Percentiles rank a stretch among this genome's conserved stretches.
phyloP scores from a whole-genome alignment of 768 basidiomycete genomes.

The Lentinus brumalis region DNA sequence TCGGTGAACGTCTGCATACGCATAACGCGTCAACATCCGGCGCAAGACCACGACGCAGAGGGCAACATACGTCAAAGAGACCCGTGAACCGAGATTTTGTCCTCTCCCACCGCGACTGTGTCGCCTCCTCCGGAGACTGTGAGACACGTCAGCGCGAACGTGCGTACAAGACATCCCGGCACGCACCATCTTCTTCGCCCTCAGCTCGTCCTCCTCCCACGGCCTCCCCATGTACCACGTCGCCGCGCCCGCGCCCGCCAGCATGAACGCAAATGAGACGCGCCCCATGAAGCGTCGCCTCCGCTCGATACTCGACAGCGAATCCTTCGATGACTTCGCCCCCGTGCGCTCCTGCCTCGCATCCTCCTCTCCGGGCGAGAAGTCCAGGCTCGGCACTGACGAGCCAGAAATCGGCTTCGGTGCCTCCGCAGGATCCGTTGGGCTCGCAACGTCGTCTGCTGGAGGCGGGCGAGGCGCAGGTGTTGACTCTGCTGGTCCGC shows the following conservation, averaged over 20 bases:
- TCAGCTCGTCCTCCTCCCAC: slow-evolving; percentile 76
- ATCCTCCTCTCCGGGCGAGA: slow-evolving; percentile 30
- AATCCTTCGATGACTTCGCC: slow-evolving; percentile 75
- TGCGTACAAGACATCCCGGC: background rate
- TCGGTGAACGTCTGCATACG: slow-evolving; percentile 80
- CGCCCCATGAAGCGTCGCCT: slow-evolving; percentile 60
- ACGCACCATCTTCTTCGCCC: slow-evolving; percentile 61
- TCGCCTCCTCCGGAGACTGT: slow-evolving; percentile 61
- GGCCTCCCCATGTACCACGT: slow-evolving; percentile 73
- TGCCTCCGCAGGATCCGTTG: slow-evolving; percentile 2
- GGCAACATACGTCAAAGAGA: slow-evolving; percentile 64
- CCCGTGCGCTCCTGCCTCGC: slow-evolving; percentile 60
- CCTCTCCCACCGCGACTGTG: slow-evolving; percentile 63
- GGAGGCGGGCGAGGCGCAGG: slow-evolving; percentile 16
- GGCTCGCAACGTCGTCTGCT: background rate
- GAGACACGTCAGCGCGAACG: background rate
- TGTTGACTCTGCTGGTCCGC: background rate
- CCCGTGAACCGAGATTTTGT: slow-evolving; percentile 63
- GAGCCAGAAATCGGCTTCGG: slow-evolving; percentile 8
- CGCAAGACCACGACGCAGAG: background rate
- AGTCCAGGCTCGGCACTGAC: slow-evolving; percentile 23
- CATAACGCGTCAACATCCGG: background rate
- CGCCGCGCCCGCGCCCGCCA: slow-evolving; percentile 57
- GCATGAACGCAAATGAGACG: slow-evolving; percentile 53
- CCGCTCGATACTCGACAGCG: slow-evolving; percentile 78